phyloP scores from a whole-genome alignment of 768 basidiomycete genomes.

The Infundibulicybe gibba region DNA sequence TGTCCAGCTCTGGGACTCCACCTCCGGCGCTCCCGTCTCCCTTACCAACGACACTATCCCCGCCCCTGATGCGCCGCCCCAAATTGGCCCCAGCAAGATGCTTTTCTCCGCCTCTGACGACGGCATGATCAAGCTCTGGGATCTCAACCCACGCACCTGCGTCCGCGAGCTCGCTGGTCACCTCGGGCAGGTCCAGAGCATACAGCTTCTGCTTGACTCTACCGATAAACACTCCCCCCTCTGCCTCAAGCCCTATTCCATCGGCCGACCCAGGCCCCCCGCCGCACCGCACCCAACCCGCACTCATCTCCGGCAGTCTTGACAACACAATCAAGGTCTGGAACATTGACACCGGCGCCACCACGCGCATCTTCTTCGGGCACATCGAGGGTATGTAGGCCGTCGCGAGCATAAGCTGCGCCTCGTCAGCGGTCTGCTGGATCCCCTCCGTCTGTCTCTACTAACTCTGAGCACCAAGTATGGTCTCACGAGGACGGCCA shows the following conservation, averaged over 20 bases:
- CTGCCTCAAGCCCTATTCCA: background rate
- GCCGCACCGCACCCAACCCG: conserved; percentile 31
- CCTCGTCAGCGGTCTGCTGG: conserved; percentile 73
- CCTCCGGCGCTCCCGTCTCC: conserved; percentile 24
- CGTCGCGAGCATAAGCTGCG: conserved; percentile 87
- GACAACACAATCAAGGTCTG: conserved; percentile 96
- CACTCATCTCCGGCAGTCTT: conserved; percentile 85
- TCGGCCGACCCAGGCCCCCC: background rate
- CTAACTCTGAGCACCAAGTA: conserved; percentile 48
- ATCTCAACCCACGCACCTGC: conserved; percentile 76
- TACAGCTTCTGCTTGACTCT: conserved; percentile 71
- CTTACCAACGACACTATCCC: conserved; percentile 29
- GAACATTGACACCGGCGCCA: conserved; percentile 87
- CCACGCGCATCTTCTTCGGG: conserved; percentile 83
- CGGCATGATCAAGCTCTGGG: conserved; percentile 92
- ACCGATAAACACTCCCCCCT: conserved; percentile 24
- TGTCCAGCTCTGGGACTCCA: conserved; percentile 88
- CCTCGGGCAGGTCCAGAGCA: conserved; percentile 91
- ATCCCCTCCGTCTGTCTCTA: conserved; percentile 4
- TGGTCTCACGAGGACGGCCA: conserved; percentile 90
- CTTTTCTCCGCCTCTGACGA: conserved; percentile 97
- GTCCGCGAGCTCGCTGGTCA: conserved; percentile 85
- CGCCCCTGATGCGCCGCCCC: conserved; percentile 30
- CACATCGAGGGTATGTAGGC: conserved; percentile 99
- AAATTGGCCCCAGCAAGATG: conserved; percentile 86